Evolutionary conservation across 2,329 filamentous ascomycete species (phyloP).

Genomic region (Conoideocrella luteorostrata): DNA sequence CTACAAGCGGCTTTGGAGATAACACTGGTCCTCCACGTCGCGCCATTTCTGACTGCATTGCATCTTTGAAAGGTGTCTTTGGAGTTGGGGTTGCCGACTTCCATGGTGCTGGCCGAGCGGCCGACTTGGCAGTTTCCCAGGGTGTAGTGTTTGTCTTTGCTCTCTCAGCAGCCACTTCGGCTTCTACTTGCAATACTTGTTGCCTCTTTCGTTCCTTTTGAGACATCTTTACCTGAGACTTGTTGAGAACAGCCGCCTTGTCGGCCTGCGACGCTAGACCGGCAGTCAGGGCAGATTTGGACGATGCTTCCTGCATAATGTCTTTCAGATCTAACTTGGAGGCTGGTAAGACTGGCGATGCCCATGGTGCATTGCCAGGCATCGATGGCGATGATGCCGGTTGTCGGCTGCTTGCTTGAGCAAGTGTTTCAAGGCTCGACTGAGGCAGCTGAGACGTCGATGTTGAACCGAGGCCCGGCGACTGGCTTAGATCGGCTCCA

Average conservation of each 20-base stretch:
- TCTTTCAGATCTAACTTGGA: slow-evolving; percentile 67
- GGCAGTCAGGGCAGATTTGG: slow-evolving; percentile 47
- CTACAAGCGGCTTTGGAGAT: slow-evolving; percentile 35
- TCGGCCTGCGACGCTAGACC: slow-evolving; percentile 45
- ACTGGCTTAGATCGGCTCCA: not conserved
- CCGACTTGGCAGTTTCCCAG: slow-evolving; percentile 36
- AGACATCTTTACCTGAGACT: slow-evolving; percentile 58
- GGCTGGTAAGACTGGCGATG: slow-evolving; percentile 42
- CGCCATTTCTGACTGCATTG: slow-evolving; percentile 29
- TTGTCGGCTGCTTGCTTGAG: not conserved
- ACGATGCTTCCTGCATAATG: slow-evolving; percentile 60
- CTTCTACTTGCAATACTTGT: slow-evolving; percentile 57
- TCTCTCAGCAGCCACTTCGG: slow-evolving; percentile 33
- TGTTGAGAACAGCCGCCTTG: slow-evolving; percentile 32
- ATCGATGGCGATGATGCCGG: slow-evolving; percentile 4
- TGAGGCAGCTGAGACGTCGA: slow-evolving; percentile 1
- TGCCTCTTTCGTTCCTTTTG: slow-evolving; percentile 89
- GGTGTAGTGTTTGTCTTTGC: slow-evolving; percentile 27
- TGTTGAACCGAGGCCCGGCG: not conserved
- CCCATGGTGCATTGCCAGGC: slow-evolving; percentile 41
- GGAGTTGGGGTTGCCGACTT: slow-evolving; percentile 46
- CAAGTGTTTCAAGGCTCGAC: not conserved
- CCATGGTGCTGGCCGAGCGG: slow-evolving; percentile 55
- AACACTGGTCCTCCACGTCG: slow-evolving; percentile 21
- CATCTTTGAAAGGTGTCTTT: slow-evolving; percentile 45